These are phyloP conservation scores for Westerdykella sp. DNA, from an alignment of 2,329 filamentous ascomycete genomes.

Conservation along the genomic window DNA sequence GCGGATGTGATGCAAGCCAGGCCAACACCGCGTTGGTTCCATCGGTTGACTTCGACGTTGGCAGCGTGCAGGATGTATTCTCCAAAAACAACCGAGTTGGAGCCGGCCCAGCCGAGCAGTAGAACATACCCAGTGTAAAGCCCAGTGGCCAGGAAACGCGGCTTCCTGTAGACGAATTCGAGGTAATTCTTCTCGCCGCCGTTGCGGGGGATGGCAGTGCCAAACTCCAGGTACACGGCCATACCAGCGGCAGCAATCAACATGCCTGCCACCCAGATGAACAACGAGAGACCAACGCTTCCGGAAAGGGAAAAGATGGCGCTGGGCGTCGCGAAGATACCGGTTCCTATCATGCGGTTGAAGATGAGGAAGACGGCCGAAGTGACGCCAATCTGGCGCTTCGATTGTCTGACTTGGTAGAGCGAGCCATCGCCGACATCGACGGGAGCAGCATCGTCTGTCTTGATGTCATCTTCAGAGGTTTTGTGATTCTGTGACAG, in stretches of 20 bases:
- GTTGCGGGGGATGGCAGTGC: conserved; percentile 58
- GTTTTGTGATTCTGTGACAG: conserved; percentile 7
- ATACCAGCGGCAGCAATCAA: conserved; percentile 57
- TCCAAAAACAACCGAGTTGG: conserved; percentile 64
- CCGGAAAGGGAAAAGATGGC: conserved; percentile 53
- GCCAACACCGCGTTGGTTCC: conserved; percentile 62
- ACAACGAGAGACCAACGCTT: conserved; percentile 56
- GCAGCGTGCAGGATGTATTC: conserved; percentile 65
- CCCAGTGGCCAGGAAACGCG: conserved; percentile 55
- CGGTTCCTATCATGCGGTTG: conserved; percentile 61
- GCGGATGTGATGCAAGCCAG: conserved; percentile 60
- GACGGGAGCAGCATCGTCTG: conserved; percentile 6
- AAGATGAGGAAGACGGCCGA: conserved; percentile 43
- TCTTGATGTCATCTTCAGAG: conserved; percentile 6
- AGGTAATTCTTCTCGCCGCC: conserved; percentile 64
- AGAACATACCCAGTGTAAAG: conserved; percentile 57
- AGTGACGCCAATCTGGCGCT: conserved; percentile 24
- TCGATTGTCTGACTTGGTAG: conserved; percentile 20
- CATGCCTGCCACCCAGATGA: conserved; percentile 59
- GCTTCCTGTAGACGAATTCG: conserved; percentile 57
- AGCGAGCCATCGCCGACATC: conserved; percentile 20
- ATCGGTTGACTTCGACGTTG: conserved; percentile 54
- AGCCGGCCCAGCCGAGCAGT: conserved; percentile 57
- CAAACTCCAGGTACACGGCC: conserved; percentile 61
- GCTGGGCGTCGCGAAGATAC: conserved; percentile 60